Conservation (phyloP, 2,329 filamentous ascomycete species). For the Cryphonectria japonica region DNA sequence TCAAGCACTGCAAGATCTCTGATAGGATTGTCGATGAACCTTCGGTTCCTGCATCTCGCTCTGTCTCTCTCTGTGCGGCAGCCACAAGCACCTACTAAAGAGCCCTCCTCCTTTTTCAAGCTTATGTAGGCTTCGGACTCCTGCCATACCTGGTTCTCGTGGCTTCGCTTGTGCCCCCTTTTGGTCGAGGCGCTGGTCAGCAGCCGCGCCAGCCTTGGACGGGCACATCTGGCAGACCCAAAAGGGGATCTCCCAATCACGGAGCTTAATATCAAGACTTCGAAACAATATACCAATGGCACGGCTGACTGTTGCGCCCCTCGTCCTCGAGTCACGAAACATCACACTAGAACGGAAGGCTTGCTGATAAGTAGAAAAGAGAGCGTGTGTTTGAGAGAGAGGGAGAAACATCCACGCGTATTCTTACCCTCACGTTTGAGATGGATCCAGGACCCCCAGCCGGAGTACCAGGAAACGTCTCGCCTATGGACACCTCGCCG, state of each 20-base stretch:
- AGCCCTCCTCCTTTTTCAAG: neutral
- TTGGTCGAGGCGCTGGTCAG: slow-evolving; percentile 15
- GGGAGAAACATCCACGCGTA: slow-evolving; percentile 22
- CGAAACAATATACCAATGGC: slow-evolving; percentile 28
- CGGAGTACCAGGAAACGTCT: slow-evolving; percentile 20
- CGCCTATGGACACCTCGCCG: slow-evolving; percentile 10
- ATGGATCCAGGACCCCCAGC: slow-evolving; percentile 9
- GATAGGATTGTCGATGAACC: neutral
- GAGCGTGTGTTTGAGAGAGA: too few species aligned
- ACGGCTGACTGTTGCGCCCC: slow-evolving; percentile 23
- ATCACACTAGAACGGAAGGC: slow-evolving; percentile 18
- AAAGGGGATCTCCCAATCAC: slow-evolving; percentile 9
- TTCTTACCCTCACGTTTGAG: slow-evolving; percentile 24
- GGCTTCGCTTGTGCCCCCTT: slow-evolving; percentile 8
- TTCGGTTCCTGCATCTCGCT: neutral
- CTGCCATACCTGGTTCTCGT: neutral
- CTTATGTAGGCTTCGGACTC: neutral
- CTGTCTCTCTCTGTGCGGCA: neutral
- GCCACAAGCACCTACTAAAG: neutral
- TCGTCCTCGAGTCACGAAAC: slow-evolving; percentile 20
- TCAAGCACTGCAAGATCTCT: slow-evolving; percentile 1
- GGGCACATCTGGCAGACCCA: slow-evolving; percentile 13
- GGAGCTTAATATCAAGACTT: slow-evolving; percentile 2
- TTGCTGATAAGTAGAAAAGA: slow-evolving; percentile 5
- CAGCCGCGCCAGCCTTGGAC: slow-evolving; percentile 17